Percentiles rank a stretch among this genome's conserved stretches.
Conservation (phyloP, 352 stramenopile species). For the Saprolegnia parasitica region DNA sequence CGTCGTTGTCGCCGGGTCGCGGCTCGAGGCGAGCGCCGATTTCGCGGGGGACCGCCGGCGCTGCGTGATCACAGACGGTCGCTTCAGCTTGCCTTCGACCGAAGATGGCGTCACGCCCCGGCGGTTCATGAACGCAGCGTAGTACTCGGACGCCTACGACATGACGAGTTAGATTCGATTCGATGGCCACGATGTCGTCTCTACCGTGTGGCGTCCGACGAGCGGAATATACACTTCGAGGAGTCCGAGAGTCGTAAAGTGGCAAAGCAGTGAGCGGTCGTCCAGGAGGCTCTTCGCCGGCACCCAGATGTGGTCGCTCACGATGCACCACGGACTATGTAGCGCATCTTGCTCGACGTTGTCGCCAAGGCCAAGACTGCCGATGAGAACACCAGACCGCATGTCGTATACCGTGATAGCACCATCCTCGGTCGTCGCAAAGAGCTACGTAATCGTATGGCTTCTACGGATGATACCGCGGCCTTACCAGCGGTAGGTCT, state of each 20-base stretch:
- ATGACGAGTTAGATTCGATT: too few species aligned
- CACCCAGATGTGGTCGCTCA: not conserved
- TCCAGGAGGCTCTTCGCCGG: not conserved
- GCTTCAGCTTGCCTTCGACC: not conserved
- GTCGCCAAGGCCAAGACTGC: not conserved
- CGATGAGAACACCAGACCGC: not conserved
- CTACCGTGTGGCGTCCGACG: not conserved
- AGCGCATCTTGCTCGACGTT: not conserved
- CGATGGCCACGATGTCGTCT: not conserved
- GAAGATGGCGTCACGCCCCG: not conserved
- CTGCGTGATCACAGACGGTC: not conserved
- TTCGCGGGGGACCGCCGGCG: not conserved
- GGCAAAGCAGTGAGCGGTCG: not conserved
- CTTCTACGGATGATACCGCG: not conserved
- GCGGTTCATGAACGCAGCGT: not conserved
- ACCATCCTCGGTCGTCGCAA: not conserved
- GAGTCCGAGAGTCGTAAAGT: not conserved
- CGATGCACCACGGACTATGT: not conserved
- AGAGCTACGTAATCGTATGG: not conserved
- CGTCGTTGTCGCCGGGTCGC: too few species aligned
- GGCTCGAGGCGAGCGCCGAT: too few species aligned
- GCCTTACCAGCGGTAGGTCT: conserved; percentile 5
- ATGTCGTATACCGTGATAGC: not conserved
- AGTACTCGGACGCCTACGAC: not conserved
- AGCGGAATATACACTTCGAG: not conserved